phyloP scores from a whole-genome alignment of 495 filamentous ascomycete genomes.

The Evansstolkia leycettana region DNA sequence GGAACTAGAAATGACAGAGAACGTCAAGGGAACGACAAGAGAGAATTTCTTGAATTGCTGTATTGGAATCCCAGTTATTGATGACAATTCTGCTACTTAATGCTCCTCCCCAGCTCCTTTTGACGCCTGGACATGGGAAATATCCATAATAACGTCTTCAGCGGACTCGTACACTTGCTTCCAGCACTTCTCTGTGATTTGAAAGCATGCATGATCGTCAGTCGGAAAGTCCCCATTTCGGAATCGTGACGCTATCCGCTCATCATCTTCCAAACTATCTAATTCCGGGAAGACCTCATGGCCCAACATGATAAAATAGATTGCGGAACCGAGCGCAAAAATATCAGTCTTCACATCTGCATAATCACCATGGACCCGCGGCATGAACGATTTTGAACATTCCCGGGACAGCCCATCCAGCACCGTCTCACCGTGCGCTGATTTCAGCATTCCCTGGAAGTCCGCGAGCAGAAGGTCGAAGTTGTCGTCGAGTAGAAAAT shows the following conservation, averaged over 20 bases:
- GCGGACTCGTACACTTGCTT: conserved; percentile 2
- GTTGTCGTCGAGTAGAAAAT: conserved; percentile 2
- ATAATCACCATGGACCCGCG: conserved; percentile 2
- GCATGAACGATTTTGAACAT: conserved; percentile 10
- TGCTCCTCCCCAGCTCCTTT: too few species aligned
- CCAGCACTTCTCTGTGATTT: conserved; percentile 8
- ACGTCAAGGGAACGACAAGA: too few species aligned
- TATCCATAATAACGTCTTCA: conserved; percentile 2
- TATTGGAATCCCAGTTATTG: too few species aligned
- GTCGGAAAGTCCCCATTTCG: conserved; percentile 1
- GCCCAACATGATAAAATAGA: conserved; percentile 10
- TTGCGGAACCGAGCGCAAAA: conserved; percentile 12
- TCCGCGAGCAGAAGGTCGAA: conserved; percentile 3
- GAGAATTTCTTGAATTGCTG: too few species aligned
- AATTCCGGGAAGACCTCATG: conserved; percentile 12
- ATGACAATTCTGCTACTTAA: too few species aligned
- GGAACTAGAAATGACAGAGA: too few species aligned
- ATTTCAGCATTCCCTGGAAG: conserved; percentile 11
- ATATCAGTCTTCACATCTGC: conserved; percentile 10
- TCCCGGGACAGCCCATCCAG: conserved; percentile 9
- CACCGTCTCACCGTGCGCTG: not conserved
- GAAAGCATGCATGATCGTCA: conserved; percentile 2
- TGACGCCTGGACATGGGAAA: not conserved
- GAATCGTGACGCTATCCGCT: conserved; percentile 2
- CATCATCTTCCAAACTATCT: conserved; percentile 3